Evolutionary conservation across 176 grass and related monocot species (phyloP), one percentile per base, ranked within the genome.

Genomic region (Aegilops bicornis): DNA sequence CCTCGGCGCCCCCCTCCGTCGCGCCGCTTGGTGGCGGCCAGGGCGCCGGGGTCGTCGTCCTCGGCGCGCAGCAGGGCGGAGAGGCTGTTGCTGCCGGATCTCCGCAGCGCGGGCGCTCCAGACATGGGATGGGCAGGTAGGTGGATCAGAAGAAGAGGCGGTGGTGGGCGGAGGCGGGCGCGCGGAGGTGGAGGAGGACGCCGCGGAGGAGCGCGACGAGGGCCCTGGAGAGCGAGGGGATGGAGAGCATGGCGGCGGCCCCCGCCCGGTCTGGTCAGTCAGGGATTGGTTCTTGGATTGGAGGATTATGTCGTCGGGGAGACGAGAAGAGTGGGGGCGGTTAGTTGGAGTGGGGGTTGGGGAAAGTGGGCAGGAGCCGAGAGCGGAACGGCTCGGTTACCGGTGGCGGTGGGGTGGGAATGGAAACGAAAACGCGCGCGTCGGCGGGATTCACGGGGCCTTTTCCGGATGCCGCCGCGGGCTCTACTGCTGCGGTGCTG

Each of bases 71-170:
- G 86, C 40, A 97, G 47, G 1, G 92, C 64, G 76, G 92, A 79
- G 59, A 87, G 91, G 66, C 86, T 78, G 81, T 91, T 97, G 88
- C 73, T 85, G 76, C 89, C 86, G 11, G 95, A 97, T 92, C 90
- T 92, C 71, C 80, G 77, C 3, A 91, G 77, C 33, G 36, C 74
- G 7, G 45, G 13, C 73, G 73, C 15, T 14, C n/a, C 39, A 10
- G 69, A 13, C n/a, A 47, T 30, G 43, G 43, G 20, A 4, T 8
- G 4, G 27, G 6, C 0, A 0, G 80, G 29, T 70, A 81, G 47
- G 77, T 81, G 76, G 85, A 76, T 86, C 84, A 84, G 81, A 88
- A 88, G 81, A 91, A 88, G 61, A 91, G 80, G 81, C 81, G 36
- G 77, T 77, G 82, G 17, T 69, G 7, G 19, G 42, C 20, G 50